Evolutionary conservation across 257 asterid species (phyloP), one percentile per base, ranked within the genome.

Genomic region (Nicotiana benthamiana): DNA sequence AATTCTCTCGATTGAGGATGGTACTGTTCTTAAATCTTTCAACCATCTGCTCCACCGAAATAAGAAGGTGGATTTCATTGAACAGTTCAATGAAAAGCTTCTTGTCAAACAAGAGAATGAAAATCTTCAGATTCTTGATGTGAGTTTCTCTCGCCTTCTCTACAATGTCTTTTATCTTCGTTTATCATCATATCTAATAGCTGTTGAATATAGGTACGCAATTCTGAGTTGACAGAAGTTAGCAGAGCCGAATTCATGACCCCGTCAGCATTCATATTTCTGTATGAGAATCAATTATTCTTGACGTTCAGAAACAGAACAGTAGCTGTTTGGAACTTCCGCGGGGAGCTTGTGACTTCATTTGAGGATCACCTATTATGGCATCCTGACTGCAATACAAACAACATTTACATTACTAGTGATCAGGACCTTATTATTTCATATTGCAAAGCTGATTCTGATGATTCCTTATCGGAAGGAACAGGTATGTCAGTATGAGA

Each of bases 371-470:
- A 93, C 86, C 95, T 95, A 56, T 85, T 95, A 65, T 93, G 98
- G 97, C 99, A 95, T 85, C 97, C 99, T 34, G 98, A 95, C 85
- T 95, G 99, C 90, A 93, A 95, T 80, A 95, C 99, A 18, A 95
- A 93, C 88, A 95, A 95, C 89, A 95, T 95, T 64, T 95, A 95
- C 87, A 95, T 95, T 83, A 95, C 98, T 32, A 93, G 99, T 74
- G 98, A 93, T 84, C 99, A 95, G 86, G 99, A 95, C 83, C 93
- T 95, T 84, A 95, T 95, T 80, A 95, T 95, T 83, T 95, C 99
- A 16, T 95, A 95, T 79, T 95, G 99, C 93, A 95, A 89, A 83
- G 91, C 93, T 26, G 93, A 93, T 75, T 81, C 95, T 17, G 97
- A 91, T 54, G 99, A 93, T 82, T 91, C 98, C 6, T 64, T 89